Base-by-base conservation (phyloP, 2,329 filamentous ascomycete species). In the Phaeophleospora eucalypticola region DNA sequence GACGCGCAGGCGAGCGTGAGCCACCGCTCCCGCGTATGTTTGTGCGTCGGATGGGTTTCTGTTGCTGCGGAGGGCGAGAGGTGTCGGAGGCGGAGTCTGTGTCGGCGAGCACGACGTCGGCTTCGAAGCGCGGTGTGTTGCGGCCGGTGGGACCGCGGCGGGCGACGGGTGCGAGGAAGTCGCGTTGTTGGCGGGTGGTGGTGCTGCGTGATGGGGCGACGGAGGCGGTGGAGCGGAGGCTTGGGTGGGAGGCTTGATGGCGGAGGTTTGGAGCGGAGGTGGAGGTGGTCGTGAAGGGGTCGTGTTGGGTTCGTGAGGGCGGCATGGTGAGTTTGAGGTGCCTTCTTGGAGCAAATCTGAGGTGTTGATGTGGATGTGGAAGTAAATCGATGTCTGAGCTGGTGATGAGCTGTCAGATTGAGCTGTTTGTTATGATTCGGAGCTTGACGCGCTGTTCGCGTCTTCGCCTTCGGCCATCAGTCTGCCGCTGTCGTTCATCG, bases 101-200 rank as follows among this genome's bases (percentile, higher is more conserved):
- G 37, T 62, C 61, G 17, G 55, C 58, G 14, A 61, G 54, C 3
- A 64, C 54, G n/a, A 57, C 59, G 24, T 58, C 58, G 15, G 54
- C 56, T 14, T 57, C 44, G 17, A 19, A 12, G 29, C 52, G 46
- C n/a, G 57, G 58, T 24, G 59, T 60, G 3, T 52, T 49, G 19
- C 59, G 45, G 41, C 50, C 51, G 2, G 54, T 53, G 6, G 58
- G 53, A 7, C 54, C 16, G 7, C 59, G 58, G n/a, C n/a, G n/a
- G n/a, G n/a, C n/a, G n/a, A n/a, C n/a, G n/a, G n/a, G n/a, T 8
- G 61, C 59, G 47, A 62, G 58, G 37, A 62, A 56, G 12, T 56
- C 47, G n/a, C 45, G 53, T 17, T 38, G 51, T 36, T 56, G 58
- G 24, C 56, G 54, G n/a, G n/a, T n/a, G n/a, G n/a, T n/a, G n/a